phyloP scores from a whole-genome alignment of 2,329 filamentous ascomycete species.

The Akanthomyces muscarius region DNA sequence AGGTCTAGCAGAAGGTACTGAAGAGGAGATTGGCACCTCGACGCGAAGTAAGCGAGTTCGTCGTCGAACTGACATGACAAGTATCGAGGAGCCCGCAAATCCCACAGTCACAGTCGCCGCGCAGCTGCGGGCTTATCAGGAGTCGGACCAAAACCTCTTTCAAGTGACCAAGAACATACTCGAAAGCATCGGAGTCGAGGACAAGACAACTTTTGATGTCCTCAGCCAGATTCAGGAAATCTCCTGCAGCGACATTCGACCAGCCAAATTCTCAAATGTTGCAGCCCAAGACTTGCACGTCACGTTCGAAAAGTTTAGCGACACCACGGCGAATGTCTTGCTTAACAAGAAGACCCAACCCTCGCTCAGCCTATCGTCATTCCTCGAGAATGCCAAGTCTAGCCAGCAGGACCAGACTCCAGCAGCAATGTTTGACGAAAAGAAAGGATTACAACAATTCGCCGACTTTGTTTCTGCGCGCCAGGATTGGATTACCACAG shows the following conservation, averaged over 20 bases:
- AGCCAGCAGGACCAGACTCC: constrained; percentile 47
- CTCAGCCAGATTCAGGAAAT: constrained; percentile 50
- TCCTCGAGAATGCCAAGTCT: constrained; percentile 60
- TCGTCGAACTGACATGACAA: constrained; percentile 51
- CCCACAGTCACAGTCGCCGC: constrained; percentile 49
- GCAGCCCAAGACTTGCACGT: constrained; percentile 48
- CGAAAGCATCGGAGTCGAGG: constrained; percentile 51
- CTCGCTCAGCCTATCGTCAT: constrained; percentile 54
- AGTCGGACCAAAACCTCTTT: constrained; percentile 53
- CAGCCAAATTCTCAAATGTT: constrained; percentile 42
- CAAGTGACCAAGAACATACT: constrained; percentile 52
- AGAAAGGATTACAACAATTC: constrained; percentile 50
- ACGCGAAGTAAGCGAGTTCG: constrained; percentile 64
- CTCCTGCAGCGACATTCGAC: constrained; percentile 48
- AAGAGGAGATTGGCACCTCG: constrained; percentile 54
- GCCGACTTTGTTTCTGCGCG: constrained; percentile 42
- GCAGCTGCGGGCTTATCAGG: constrained; percentile 54
- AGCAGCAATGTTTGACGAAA: constrained; percentile 49
- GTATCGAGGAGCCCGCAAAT: constrained; percentile 50
- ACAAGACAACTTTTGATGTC: constrained; percentile 42
- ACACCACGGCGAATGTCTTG: constrained; percentile 50
- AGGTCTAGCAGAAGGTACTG: constrained; percentile 51
- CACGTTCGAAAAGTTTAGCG: constrained; percentile 47
- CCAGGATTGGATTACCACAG: constrained; percentile 46
- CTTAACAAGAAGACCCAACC: constrained; percentile 51